These are phyloP conservation scores for Populus euphratica DNA, from an alignment of 345 rosid species.

Conservation along the genomic window DNA sequence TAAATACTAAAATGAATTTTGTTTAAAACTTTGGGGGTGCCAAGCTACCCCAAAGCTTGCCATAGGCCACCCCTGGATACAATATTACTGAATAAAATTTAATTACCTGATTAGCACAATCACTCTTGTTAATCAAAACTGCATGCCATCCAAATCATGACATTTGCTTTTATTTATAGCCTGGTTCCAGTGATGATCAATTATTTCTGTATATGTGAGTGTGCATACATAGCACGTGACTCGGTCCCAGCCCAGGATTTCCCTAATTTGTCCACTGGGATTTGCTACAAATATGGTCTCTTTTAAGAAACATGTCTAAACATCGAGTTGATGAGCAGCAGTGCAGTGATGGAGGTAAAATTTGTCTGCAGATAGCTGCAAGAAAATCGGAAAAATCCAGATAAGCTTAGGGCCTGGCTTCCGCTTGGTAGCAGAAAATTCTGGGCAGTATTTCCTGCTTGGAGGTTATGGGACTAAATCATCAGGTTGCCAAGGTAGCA, in stretches of 20 bases:
- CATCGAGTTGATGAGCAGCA: neutral
- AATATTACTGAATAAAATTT: neutral
- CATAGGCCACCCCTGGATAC: neutral
- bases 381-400: neutral
- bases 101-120: neutral
- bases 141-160: neutral
- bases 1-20: no score
- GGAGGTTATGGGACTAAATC: slow-evolving; percentile 21
- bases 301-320: neutral
- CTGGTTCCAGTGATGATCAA: neutral
- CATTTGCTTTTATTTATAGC: neutral
- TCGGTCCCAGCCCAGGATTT: neutral
- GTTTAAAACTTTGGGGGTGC: no score
- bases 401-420: neutral
- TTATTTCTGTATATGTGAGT: no score
- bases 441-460: neutral
- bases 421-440: neutral
- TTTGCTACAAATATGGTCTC: neutral
- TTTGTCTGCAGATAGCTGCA: neutral
- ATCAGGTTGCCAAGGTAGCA: slow-evolving; percentile 13
- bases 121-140: neutral
- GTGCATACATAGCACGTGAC: no score
- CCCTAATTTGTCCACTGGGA: neutral
- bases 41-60: no score
- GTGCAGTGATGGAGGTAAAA: neutral